Percentiles rank a stretch among this genome's conserved stretches.
phyloP scores from a whole-genome alignment of 345 rosid genomes.

The Tarenaya hassleriana region DNA sequence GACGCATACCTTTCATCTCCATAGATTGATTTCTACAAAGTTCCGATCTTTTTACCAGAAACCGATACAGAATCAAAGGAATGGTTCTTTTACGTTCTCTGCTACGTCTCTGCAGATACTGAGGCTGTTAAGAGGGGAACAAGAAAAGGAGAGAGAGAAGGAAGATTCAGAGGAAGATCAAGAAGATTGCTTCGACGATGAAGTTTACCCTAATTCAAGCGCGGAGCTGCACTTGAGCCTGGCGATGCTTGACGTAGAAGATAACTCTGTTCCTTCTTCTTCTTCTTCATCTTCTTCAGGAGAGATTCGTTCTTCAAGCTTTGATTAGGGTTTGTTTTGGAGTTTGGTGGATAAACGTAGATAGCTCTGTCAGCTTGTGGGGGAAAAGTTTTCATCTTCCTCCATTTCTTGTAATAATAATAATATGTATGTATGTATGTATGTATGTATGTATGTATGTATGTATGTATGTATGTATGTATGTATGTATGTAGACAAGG shows the following conservation, averaged over 20 bases:
- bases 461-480: too few relatives aligned
- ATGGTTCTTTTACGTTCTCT: neutral
- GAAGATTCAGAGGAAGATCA: conserved; percentile 33
- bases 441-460: too few relatives aligned
- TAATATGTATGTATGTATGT: too few relatives aligned
- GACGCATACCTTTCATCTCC: too few relatives aligned
- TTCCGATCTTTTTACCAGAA: conserved; percentile 2
- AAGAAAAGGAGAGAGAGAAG: conserved; percentile 28
- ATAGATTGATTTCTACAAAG: too few relatives aligned
- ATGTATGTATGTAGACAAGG: too few relatives aligned
- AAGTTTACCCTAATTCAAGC: conserved; percentile 69
- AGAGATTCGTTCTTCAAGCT: conserved; percentile 64
- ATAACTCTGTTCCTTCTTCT: conserved; percentile 43
- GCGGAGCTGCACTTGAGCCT: conserved; percentile 52
- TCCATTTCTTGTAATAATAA: too few relatives aligned
- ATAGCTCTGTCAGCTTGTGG: too few relatives aligned
- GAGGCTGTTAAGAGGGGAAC: conserved; percentile 52
- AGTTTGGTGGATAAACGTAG: too few relatives aligned
- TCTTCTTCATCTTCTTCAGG: conserved; percentile 40
- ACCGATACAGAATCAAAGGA: neutral
- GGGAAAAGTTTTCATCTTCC: too few relatives aligned
- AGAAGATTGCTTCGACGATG: conserved; percentile 57
- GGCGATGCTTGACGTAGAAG: conserved; percentile 65
- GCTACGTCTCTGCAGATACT: conserved; percentile 41
- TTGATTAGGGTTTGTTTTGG: conserved; percentile 36